phyloP scores from a whole-genome alignment of 2,329 filamentous ascomycete genomes.

The Trichophyton rubrum region DNA sequence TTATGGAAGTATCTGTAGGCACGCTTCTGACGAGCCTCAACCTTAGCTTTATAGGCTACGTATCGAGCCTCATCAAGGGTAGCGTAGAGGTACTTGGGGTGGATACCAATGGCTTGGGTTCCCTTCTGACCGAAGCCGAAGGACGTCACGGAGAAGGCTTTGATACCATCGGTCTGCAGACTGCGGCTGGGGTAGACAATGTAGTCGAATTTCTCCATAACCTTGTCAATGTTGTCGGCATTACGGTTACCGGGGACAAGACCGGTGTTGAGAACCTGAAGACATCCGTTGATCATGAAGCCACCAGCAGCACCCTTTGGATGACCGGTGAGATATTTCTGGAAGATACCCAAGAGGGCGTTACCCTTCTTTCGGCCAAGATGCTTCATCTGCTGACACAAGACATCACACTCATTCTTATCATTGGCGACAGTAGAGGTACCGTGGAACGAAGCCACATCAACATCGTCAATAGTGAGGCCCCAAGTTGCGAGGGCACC shows the following conservation, averaged over 20 bases:
- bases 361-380: conserved; percentile 95
- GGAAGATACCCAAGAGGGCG: conserved; percentile 91
- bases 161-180: conserved; percentile 95
- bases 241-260: conserved; percentile 95
- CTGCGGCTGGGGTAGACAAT: conserved; percentile 92
- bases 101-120: conserved; percentile 90
- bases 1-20: conserved; percentile 98
- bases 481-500: conserved; percentile 96
- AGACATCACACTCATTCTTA: conserved; percentile 97
- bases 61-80: conserved; percentile 82
- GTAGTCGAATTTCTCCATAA: conserved; percentile 96
- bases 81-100: conserved; percentile 90
- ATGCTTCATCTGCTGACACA: conserved; percentile 91
- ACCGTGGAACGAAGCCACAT: conserved; percentile 94
- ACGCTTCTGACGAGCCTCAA: conserved; percentile 91
- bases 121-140: conserved; percentile 99
- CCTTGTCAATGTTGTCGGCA: conserved; percentile 88
- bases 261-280: conserved; percentile 89
- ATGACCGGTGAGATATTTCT: conserved; percentile 97
- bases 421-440: conserved; percentile 98
- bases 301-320: conserved; percentile 98
- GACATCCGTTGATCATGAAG: conserved; percentile 98
- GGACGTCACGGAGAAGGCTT: conserved; percentile 96
- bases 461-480: conserved; percentile 89
- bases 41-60: conserved; percentile 70